A percentile compares a stretch with the other conserved stretches of the same genome.
Evolutionary conservation across 2,329 filamentous ascomycete genomes (phyloP).

Genomic region (Penicillium sp.): DNA sequence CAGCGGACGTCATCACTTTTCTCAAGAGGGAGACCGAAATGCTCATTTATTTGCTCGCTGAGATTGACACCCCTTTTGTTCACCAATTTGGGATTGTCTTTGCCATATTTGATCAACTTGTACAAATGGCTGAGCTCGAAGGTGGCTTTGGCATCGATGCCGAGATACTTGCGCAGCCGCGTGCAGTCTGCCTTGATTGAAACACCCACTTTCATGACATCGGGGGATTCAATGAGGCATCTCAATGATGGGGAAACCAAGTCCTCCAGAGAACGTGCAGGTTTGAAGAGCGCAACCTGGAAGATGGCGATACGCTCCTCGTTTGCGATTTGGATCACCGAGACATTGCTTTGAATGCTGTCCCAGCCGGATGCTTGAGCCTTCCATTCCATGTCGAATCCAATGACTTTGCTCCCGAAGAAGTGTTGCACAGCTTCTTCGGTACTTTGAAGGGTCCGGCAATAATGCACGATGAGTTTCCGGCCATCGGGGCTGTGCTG

Average conservation of each 20-base stretch:
- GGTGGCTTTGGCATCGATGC: slow-evolving; percentile 63
- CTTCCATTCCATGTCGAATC: slow-evolving; percentile 89
- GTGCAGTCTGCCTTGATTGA: slow-evolving; percentile 69
- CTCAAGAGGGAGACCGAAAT: slow-evolving; percentile 70
- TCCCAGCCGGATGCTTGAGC: slow-evolving; percentile 48
- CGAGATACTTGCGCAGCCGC: slow-evolving; percentile 66
- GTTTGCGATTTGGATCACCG: slow-evolving; percentile 78
- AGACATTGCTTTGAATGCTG: slow-evolving; percentile 67
- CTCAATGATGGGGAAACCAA: slow-evolving; percentile 71
- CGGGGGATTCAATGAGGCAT: slow-evolving; percentile 68
- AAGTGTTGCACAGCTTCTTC: slow-evolving; percentile 69
- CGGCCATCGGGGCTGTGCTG: slow-evolving; percentile 51
- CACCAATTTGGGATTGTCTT: slow-evolving; percentile 55
- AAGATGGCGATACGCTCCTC: slow-evolving; percentile 76
- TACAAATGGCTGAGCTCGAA: slow-evolving; percentile 84
- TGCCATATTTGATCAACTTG: slow-evolving; percentile 69
- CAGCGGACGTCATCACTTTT: slow-evolving; percentile 70
- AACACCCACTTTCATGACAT: slow-evolving; percentile 74
- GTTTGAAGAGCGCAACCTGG: slow-evolving; percentile 68
- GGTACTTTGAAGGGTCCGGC: slow-evolving; percentile 64
- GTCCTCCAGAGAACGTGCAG: slow-evolving; percentile 45
- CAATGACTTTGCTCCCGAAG: slow-evolving; percentile 67
- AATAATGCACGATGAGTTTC: slow-evolving; percentile 73
- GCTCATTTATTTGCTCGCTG: slow-evolving; percentile 67
- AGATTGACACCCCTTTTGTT: slow-evolving; percentile 68